These are phyloP conservation scores for Amaranthus cruentus DNA, from an alignment of 148 eudicot genomes.

Conservation along the genomic window DNA sequence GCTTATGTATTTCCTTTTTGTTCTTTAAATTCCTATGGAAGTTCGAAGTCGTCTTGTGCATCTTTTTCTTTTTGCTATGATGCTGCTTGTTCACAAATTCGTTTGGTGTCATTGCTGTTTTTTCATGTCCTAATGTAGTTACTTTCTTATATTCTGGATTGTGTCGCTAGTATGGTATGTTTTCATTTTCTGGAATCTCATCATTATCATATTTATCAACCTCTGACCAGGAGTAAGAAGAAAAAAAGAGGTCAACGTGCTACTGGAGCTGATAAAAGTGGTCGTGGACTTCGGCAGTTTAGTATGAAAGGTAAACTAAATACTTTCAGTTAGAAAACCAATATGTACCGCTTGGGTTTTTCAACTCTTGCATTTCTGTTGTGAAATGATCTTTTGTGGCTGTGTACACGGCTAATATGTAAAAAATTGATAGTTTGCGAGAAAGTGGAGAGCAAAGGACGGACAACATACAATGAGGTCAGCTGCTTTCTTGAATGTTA, in stretches of 20 bases:
- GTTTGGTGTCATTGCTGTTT: not conserved
- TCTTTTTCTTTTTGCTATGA: not conserved
- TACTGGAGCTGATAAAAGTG: conserved; percentile 79
- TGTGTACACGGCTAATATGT: conserved; percentile 18
- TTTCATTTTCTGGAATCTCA: not conserved
- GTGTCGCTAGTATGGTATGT: not conserved
- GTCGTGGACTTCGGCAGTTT: conserved; percentile 97
- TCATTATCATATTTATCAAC: conserved; percentile 4
- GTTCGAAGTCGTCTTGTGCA: not conserved
- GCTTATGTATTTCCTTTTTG: not conserved
- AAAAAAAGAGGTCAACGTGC: conserved; percentile 91
- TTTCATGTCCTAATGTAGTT: not conserved
- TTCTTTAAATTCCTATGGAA: no score
- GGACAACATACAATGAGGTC: conserved; percentile 96
- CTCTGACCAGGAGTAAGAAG: conserved; percentile 56
- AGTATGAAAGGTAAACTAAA: conserved; percentile 87
- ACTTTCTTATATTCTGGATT: not conserved
- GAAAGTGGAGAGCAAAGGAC: conserved; percentile 99
- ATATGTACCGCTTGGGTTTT: not conserved
- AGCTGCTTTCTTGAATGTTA: conserved; percentile 11
- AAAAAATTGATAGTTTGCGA: conserved; percentile 60
- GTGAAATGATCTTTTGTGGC: not conserved
- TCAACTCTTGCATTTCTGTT: not conserved
- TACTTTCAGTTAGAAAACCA: conserved; percentile 4
- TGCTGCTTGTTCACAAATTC: not conserved